phyloP scores from a whole-genome alignment of 2,329 filamentous ascomycete species.

The Ceratocystis variospora region DNA sequence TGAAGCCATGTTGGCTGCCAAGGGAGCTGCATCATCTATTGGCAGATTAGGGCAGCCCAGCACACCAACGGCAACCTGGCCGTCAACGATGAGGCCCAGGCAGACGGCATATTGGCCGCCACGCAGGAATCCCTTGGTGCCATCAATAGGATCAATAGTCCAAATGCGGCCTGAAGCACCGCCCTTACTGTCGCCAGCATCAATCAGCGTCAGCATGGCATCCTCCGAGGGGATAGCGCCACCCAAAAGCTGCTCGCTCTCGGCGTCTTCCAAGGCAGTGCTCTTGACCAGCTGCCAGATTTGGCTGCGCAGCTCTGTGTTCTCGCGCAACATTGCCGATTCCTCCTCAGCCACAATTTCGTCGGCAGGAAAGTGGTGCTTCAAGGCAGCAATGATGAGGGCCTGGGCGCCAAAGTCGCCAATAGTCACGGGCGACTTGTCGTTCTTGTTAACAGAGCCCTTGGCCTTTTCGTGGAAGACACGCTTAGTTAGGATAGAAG shows the following conservation, averaged over 20 bases:
- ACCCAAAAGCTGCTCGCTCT: slow-evolving; percentile 49
- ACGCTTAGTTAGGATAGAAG: slow-evolving; percentile 38
- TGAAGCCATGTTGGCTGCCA: slow-evolving; percentile 44
- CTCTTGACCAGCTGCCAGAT: slow-evolving; percentile 70
- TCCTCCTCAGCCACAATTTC: slow-evolving; percentile 94
- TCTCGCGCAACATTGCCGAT: slow-evolving; percentile 60
- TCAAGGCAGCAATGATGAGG: slow-evolving; percentile 81
- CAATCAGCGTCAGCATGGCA: slow-evolving; percentile 52
- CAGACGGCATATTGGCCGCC: slow-evolving; percentile 97
- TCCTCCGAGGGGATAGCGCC: slow-evolving; percentile 57
- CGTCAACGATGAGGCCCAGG: slow-evolving; percentile 80
- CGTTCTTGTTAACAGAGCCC: slow-evolving; percentile 76
- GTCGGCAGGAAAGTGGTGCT: slow-evolving; percentile 78
- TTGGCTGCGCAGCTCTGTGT: slow-evolving; percentile 49
- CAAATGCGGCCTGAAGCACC: slow-evolving; percentile 70
- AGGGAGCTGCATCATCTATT: slow-evolving; percentile 56
- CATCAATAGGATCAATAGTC: slow-evolving; percentile 95
- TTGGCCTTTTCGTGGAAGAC: slow-evolving; percentile 72
- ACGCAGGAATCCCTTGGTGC: slow-evolving; percentile 91
- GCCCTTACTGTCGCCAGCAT: slow-evolving; percentile 55
- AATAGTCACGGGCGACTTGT: slow-evolving; percentile 93
- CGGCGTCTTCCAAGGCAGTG: slow-evolving; percentile 45
- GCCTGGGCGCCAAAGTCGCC: slow-evolving; percentile 97
- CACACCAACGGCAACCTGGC: slow-evolving; percentile 85
- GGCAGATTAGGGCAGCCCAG: slow-evolving; percentile 93